Conservation (phyloP, 257 asterid genomes). For the Salvia rosmarinus region DNA sequence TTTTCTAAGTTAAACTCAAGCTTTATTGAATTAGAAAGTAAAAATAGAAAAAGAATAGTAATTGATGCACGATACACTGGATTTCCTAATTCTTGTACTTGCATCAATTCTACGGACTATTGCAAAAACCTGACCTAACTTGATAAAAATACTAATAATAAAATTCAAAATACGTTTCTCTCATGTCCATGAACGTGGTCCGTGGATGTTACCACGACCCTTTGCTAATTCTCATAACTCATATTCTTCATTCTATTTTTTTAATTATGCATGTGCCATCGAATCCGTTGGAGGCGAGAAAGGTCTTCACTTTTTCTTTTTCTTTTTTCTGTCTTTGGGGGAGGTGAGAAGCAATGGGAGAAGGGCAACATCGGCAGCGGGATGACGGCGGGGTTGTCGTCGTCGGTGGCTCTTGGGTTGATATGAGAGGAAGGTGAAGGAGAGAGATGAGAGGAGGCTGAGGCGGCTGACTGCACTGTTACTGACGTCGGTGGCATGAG, state of each 20-base stretch:
- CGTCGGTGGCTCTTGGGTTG: no score
- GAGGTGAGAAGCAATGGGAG: no score
- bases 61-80: background rate
- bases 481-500: no score
- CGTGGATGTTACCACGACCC: conserved; percentile 61
- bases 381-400: no score
- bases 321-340: no score
- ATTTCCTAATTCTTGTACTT: background rate
- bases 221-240: conserved; percentile 12
- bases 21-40: background rate
- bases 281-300: no score
- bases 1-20: background rate
- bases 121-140: background rate
- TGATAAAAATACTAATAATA: background rate
- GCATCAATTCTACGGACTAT: background rate
- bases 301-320: no score
- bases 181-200: conserved; percentile 48
- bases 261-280: no score
- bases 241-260: background rate
- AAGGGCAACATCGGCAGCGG: no score
- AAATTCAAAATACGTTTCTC: background rate
- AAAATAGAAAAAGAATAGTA: background rate
- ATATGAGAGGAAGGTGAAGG: no score
- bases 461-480: no score
- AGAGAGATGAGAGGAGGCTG: no score